Conservation (phyloP, 352 stramenopile species). For the Aphanomyces euteiches region DNA sequence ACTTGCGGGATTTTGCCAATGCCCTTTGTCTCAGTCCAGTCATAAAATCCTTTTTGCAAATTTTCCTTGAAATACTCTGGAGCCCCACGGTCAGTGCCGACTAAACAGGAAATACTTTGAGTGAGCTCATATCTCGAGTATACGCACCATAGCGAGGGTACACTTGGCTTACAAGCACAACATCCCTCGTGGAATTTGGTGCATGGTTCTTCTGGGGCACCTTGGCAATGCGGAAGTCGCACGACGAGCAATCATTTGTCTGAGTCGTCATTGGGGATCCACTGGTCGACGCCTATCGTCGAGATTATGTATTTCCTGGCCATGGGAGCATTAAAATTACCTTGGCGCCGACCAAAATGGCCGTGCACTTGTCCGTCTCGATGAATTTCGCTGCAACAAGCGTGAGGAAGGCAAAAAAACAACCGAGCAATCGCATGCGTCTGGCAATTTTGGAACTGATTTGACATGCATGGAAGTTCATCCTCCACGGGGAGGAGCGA, state of each 20-base stretch:
- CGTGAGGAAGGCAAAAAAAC: not conserved
- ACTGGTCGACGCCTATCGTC: conserved; percentile 55
- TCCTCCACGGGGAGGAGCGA: too few species aligned
- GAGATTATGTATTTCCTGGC: not conserved
- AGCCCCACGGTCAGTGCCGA: conserved; percentile 49
- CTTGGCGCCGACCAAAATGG: conserved; percentile 76
- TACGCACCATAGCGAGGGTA: conserved; percentile 74
- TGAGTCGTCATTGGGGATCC: conserved; percentile 80
- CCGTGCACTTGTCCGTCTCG: conserved; percentile 58
- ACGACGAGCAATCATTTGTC: conserved; percentile 81
- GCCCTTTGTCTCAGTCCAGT: conserved; percentile 53
- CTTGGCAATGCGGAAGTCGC: conserved; percentile 79
- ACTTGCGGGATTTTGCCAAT: conserved; percentile 74
- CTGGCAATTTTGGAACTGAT: too few species aligned
- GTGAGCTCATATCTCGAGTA: not conserved
- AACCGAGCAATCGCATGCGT: too few species aligned
- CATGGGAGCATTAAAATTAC: conserved; percentile 27
- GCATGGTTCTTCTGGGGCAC: conserved; percentile 59
- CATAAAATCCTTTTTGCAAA: conserved; percentile 63
- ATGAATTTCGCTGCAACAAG: conserved; percentile 6
- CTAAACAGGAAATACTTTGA: conserved; percentile 34
- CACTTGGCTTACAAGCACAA: conserved; percentile 55
- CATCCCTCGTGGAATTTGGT: conserved; percentile 46
- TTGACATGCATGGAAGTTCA: too few species aligned
- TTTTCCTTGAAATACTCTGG: conserved; percentile 60